These are phyloP conservation scores for Fulvia fulva DNA, from an alignment of 2,329 filamentous ascomycete species.

Conservation along the genomic window DNA sequence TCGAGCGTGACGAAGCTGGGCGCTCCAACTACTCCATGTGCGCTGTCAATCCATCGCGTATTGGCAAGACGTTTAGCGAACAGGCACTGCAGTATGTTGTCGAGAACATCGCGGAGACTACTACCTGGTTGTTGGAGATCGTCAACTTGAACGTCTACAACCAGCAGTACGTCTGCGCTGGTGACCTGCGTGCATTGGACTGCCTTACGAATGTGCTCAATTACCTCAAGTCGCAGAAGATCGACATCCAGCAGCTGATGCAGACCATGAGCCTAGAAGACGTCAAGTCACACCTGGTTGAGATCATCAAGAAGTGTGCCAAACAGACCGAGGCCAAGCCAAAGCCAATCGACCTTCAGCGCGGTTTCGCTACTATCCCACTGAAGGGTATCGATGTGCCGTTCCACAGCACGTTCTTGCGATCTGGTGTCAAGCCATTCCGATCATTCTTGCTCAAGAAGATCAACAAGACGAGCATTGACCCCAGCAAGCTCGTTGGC, in stretches of 20 bases:
- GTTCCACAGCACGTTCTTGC: slow-evolving; percentile 98
- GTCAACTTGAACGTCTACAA: slow-evolving; percentile 86
- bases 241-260: slow-evolving; percentile 92
- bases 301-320: slow-evolving; percentile 87
- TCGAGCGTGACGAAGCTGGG: slow-evolving; percentile 88
- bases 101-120: slow-evolving; percentile 89
- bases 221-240: slow-evolving; percentile 93
- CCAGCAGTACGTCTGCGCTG: slow-evolving; percentile 66
- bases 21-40: slow-evolving; percentile 99
- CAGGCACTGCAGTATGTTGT: slow-evolving; percentile 95
- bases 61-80: slow-evolving; percentile 98
- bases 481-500: slow-evolving; percentile 91
- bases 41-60: slow-evolving; percentile 95
- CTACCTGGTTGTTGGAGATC: slow-evolving; percentile 94
- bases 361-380: slow-evolving; percentile 94
- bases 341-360: slow-evolving; percentile 80
- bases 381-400: slow-evolving; percentile 96
- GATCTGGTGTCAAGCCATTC: slow-evolving; percentile 98
- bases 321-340: slow-evolving; percentile 87
- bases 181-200: slow-evolving; percentile 63
- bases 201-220: slow-evolving; percentile 77
- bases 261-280: slow-evolving; percentile 81
- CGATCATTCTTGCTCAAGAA: slow-evolving; percentile 98
- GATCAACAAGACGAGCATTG: slow-evolving; percentile 98
- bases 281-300: slow-evolving; percentile 80